These are phyloP conservation scores for Lentinula boryana DNA, from an alignment of 768 basidiomycete genomes.

Conservation along the genomic window DNA sequence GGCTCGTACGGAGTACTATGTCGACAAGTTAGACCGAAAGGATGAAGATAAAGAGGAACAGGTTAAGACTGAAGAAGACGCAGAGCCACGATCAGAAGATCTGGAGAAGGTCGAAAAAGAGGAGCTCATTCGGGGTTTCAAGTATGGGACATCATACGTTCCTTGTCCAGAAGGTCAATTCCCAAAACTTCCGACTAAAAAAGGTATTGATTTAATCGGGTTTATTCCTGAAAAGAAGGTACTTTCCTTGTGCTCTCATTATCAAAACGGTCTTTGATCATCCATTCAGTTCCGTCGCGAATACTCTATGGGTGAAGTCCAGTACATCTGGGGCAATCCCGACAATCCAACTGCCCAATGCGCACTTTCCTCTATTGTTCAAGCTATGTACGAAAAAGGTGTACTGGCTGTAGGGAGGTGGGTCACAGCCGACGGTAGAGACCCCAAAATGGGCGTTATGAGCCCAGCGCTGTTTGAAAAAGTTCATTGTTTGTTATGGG, in stretches of 20 bases:
- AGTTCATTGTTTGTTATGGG: slow-evolving; percentile 80
- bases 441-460: slow-evolving; percentile 84
- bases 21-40: slow-evolving; percentile 29
- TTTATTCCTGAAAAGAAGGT: slow-evolving; percentile 75
- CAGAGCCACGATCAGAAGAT: slow-evolving; percentile 26
- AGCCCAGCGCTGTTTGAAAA: slow-evolving; percentile 55
- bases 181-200: slow-evolving; percentile 61
- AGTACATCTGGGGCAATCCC: slow-evolving; percentile 80
- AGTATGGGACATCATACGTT: slow-evolving; percentile 85
- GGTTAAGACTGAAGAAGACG: slow-evolving; percentile 20
- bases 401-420: slow-evolving; percentile 79
- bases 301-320: slow-evolving; percentile 75
- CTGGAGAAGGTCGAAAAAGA: slow-evolving; percentile 67
- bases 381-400: slow-evolving; percentile 67
- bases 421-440: slow-evolving; percentile 66
- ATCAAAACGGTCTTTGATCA: neutral
- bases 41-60: slow-evolving; percentile 26
- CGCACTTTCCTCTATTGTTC: slow-evolving; percentile 80
- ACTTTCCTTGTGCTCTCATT: slow-evolving; percentile 11
- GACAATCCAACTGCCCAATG: slow-evolving; percentile 65
- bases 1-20: slow-evolving; percentile 11
- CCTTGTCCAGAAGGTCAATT: slow-evolving; percentile 87
- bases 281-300: slow-evolving; percentile 71
- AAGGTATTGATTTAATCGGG: slow-evolving; percentile 84
- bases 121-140: slow-evolving; percentile 75